Evolutionary conservation across 2,329 filamentous ascomycete species (phyloP), one percentile per base, ranked within the genome.

Genomic region (Trichoderma pleuroti): DNA sequence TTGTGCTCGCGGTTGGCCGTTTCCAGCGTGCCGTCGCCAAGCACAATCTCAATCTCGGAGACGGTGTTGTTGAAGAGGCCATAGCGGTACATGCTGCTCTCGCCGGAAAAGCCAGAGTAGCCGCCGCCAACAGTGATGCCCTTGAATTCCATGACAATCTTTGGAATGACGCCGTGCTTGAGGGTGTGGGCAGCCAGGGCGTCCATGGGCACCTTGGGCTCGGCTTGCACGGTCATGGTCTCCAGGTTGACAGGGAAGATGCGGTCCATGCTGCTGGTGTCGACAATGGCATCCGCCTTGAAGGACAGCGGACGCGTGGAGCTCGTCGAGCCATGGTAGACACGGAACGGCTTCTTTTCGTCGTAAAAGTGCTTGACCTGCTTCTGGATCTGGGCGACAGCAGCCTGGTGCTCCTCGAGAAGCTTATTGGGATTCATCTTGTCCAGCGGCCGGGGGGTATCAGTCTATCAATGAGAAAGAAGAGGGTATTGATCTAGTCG

Each of bases 251-350:
- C 81, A 11, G 82, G 80, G 57, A 90, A 79, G 34, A 91, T 82
- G 78, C 85, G 83, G 71, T 80, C 82, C 32, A 90, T 82, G 12
- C 78, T 77, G 74, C 85, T 86, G 52, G 86, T 88, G 76, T 88
- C 86, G 70, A 90, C 81, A 28, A 86, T 81, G 69, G 81, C 77
- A 70, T 78, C 78, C 67, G 77, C 77, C 16, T 76, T 77, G 72
- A 80, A 80, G 63, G 73, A 72, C 70, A 77, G 66, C 49, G 85
- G 84, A 21, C 88, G 84, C 60, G 88, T 90, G 72, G 85, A 88
- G 77, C 88, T 89, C 28, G 88, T 90, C 0, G 86, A 86, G 72
- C 88, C 88, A 81, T 90, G 88, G 72, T 84, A 87, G 75, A 90
- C 88, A 26, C 87, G 83, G 78, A 88, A 90, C 26, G 85, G 84